These are phyloP conservation scores for Phytopythium kandeliae DNA, from an alignment of 352 stramenopile species.

Conservation along the genomic window DNA sequence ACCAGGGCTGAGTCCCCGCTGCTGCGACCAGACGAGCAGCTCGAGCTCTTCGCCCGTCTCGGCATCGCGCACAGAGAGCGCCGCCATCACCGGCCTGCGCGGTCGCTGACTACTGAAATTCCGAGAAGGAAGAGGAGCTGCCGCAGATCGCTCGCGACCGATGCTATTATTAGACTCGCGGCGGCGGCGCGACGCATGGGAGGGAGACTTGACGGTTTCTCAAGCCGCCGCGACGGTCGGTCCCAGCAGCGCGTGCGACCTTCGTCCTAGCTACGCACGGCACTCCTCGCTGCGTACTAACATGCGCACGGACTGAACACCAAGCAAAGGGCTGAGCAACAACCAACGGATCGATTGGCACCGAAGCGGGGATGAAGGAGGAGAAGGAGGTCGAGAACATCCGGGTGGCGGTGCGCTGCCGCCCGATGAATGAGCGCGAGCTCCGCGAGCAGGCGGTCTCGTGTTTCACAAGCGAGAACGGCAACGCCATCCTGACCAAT, in stretches of 20 bases:
- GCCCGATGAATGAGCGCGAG: conserved; percentile 89
- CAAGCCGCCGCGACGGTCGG: neutral
- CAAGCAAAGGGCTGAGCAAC: too few relatives aligned
- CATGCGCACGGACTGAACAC: conserved; percentile 1
- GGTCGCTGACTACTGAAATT: neutral
- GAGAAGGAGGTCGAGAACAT: conserved; percentile 88
- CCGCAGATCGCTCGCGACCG: neutral
- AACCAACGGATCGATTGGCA: neutral
- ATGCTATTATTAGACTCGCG: neutral
- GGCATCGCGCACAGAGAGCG: conserved; percentile 42
- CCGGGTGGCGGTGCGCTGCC: conserved; percentile 87
- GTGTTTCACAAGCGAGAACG: conserved; percentile 64
- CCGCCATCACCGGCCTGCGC: conserved; percentile 8
- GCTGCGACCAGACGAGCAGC: conserved; percentile 12
- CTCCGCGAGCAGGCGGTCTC: conserved; percentile 65
- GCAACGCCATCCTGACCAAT: conserved; percentile 76
- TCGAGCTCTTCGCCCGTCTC: conserved; percentile 58
- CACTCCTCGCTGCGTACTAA: neutral
- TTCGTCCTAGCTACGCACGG: neutral
- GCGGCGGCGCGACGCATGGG: neutral
- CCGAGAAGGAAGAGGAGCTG: too few relatives aligned
- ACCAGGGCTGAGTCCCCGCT: too few relatives aligned
- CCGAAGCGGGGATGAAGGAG: conserved; percentile 47
- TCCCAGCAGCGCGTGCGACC: neutral
- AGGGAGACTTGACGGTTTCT: neutral